Evolutionary conservation across 1,139 yeast genomes (phyloP).

Genomic region (Kluyveromyces sp.): DNA sequence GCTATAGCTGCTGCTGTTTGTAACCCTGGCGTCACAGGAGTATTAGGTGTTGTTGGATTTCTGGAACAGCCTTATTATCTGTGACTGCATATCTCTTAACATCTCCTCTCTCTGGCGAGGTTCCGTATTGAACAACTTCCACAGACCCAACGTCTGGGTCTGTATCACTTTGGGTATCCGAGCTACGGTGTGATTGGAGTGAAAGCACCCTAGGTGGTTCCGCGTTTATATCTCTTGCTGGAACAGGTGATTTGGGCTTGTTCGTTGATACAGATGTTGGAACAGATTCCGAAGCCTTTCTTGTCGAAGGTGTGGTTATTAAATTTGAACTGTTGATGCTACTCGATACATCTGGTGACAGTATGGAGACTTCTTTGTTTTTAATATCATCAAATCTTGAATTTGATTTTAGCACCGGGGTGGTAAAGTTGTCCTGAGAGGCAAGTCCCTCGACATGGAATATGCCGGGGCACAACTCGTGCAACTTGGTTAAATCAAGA

Average conservation of each 20-base stretch:
- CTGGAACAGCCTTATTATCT: background rate
- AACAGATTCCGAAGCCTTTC: background rate
- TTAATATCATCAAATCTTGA: constrained; percentile 6
- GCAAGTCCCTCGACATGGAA: constrained; percentile 12
- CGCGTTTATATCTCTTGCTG: background rate
- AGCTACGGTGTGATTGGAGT: constrained; percentile 2
- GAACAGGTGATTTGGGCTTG: constrained; percentile 4
- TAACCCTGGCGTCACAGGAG: background rate
- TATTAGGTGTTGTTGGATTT: background rate
- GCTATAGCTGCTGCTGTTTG: background rate
- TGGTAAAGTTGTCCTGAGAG: constrained; percentile 2
- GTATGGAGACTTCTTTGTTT: background rate
- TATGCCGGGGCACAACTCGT: constrained; percentile 31
- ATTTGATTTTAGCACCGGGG: background rate
- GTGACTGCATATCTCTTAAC: background rate
- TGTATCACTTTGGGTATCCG: background rate
- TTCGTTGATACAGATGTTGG: background rate
- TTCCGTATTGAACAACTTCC: background rate
- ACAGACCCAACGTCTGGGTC: background rate
- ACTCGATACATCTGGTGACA: constrained; percentile 2
- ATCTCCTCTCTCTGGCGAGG: background rate
- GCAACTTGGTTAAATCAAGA: constrained; percentile 41
- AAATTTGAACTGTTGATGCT: background rate
- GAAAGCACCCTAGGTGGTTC: constrained; percentile 5
- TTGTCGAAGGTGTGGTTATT: background rate